Percentiles rank a stretch among this genome's conserved stretches.
Conservation (phyloP, 257 asterid genomes). For the Primulina huaijiensis region DNA sequence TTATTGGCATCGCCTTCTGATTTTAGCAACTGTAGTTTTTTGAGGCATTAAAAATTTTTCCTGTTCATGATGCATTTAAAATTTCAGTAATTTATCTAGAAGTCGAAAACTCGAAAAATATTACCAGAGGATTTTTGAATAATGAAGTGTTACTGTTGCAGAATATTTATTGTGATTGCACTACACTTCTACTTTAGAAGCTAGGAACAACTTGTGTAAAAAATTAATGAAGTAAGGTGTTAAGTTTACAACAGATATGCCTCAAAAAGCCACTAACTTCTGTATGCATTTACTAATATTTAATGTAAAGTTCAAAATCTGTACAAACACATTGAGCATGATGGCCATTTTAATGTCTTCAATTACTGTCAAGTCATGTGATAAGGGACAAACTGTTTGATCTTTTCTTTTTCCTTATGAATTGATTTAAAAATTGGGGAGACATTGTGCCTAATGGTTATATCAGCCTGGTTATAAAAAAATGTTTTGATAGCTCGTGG, state of each 20-base stretch:
- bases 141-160: background rate
- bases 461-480: background rate
- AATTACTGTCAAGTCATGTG: background rate
- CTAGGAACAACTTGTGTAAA: background rate
- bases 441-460: background rate
- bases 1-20: background rate
- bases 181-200: background rate
- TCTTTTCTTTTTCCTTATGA: background rate
- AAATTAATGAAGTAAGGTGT: too few species aligned
- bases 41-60: background rate
- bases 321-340: too few species aligned
- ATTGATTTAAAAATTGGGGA: background rate
- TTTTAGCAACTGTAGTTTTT: background rate
- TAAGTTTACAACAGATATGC: too few species aligned
- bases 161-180: background rate
- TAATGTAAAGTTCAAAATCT: too few species aligned
- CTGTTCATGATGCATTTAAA: background rate
- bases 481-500: background rate
- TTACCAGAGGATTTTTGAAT: background rate
- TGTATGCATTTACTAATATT: too few species aligned
- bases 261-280: too few species aligned
- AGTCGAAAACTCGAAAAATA: too few species aligned
- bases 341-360: too few species aligned
- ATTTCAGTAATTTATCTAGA: background rate
- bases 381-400: background rate